phyloP scores from a whole-genome alignment of 2,329 filamentous ascomycete genomes.

The Botrytis byssoidea region DNA sequence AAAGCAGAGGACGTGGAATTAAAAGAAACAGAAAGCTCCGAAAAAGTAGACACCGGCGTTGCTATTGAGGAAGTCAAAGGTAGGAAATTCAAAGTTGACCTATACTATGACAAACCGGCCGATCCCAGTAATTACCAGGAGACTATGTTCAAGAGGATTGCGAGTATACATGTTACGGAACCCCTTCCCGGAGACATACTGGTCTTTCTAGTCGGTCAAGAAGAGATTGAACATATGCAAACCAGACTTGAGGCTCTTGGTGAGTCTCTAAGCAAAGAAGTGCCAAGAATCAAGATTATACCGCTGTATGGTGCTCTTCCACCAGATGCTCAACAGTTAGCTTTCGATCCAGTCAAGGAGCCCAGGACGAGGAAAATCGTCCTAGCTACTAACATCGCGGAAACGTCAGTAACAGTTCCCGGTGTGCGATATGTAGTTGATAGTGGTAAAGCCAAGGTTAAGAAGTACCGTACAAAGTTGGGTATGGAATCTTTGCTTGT shows the following conservation, averaged over 20 bases:
- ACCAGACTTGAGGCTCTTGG: slow-evolving; percentile 79
- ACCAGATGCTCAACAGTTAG: slow-evolving; percentile 79
- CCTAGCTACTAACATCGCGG: slow-evolving; percentile 94
- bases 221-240: slow-evolving; percentile 83
- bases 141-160: slow-evolving; percentile 74
- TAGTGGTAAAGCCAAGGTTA: slow-evolving; percentile 89
- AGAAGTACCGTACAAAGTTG: slow-evolving; percentile 80
- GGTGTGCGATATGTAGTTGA: slow-evolving; percentile 91
- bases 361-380: slow-evolving; percentile 83
- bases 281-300: slow-evolving; percentile 70
- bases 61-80: slow-evolving; percentile 66
- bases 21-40: background rate
- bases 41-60: slow-evolving; percentile 30
- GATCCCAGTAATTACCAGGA: slow-evolving; percentile 70
- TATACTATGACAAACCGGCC: slow-evolving; percentile 72
- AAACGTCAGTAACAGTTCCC: slow-evolving; percentile 93
- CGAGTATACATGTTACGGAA: slow-evolving; percentile 83
- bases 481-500: slow-evolving; percentile 88
- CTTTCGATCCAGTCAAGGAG: slow-evolving; percentile 73
- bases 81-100: slow-evolving; percentile 80
- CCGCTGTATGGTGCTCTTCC: slow-evolving; percentile 90
- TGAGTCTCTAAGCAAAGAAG: slow-evolving; percentile 65
- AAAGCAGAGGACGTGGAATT: background rate
- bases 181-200: slow-evolving; percentile 92
- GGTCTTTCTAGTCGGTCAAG: slow-evolving; percentile 88